These are phyloP conservation scores for Rhytidiadelphus loreus DNA, from an alignment of 225 moss, liverwort and hornwort species.

Conservation along the genomic window DNA sequence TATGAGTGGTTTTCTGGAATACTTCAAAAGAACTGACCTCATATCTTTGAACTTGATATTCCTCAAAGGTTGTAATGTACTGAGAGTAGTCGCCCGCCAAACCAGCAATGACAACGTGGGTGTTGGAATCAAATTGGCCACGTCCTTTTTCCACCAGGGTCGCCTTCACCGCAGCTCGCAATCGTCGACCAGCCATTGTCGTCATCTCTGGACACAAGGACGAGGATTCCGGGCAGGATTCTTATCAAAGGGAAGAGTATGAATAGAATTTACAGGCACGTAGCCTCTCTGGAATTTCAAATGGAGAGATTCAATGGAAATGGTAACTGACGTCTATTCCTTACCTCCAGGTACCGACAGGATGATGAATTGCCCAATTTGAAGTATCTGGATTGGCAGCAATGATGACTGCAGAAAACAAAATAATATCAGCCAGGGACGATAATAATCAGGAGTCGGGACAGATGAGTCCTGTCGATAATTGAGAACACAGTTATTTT, in stretches of 20 bases:
- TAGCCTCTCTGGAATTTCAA: not conserved
- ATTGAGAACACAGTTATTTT: not conserved
- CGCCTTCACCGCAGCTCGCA: conserved; percentile 55
- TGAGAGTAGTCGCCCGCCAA: conserved; percentile 76
- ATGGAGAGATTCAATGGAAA: not conserved
- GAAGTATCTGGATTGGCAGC: conserved; percentile 69
- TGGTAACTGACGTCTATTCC: not conserved
- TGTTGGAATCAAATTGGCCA: conserved; percentile 39
- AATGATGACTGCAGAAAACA: conserved; percentile 39
- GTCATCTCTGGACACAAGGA: conserved; percentile 51
- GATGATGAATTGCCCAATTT: conserved; percentile 71
- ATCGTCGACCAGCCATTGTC: conserved; percentile 84
- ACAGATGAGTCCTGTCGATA: not conserved
- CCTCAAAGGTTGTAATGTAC: conserved; percentile 79
- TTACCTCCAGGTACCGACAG: conserved; percentile 67
- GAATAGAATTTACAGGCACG: not conserved
- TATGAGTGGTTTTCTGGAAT: not conserved
- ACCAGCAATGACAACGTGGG: conserved; percentile 65
- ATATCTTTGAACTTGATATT: conserved; percentile 62
- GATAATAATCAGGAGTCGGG: not conserved
- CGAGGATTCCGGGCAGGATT: not conserved
- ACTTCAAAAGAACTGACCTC: conserved; percentile 22
- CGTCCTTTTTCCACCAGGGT: conserved; percentile 38
- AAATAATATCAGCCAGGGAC: not conserved
- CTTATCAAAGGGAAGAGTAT: not conserved